Conservation (phyloP, 2,329 filamentous ascomycete species). For the Neofusicoccum kwambonambiense region DNA sequence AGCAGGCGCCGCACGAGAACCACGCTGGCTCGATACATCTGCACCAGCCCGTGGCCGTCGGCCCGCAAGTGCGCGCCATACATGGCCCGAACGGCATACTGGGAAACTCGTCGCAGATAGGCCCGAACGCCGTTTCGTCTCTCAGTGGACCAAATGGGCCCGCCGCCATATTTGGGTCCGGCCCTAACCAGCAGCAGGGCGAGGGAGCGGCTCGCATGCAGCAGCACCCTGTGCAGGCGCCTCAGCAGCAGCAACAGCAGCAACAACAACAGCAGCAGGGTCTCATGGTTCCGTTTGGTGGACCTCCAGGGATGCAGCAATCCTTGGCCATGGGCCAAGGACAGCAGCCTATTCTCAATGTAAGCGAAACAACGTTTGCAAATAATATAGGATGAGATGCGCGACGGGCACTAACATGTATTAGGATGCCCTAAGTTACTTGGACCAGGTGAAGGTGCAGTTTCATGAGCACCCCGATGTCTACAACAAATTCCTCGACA, state of each 20-base stretch:
- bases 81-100: slow-evolving; percentile 90
- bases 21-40: slow-evolving; percentile 85
- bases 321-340: slow-evolving; percentile 67
- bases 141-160: slow-evolving; percentile 61
- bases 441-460: slow-evolving; percentile 97
- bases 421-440: slow-evolving; percentile 83
- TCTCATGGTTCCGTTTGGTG: slow-evolving; percentile 51
- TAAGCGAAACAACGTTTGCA: slow-evolving; percentile 38
- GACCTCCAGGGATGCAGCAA: slow-evolving; percentile 37
- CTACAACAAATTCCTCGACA: slow-evolving; percentile 94
- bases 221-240: slow-evolving; percentile 60
- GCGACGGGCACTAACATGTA: background rate
- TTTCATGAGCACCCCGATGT: slow-evolving; percentile 97
- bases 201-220: slow-evolving; percentile 55
- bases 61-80: slow-evolving; percentile 73
- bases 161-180: slow-evolving; percentile 68
- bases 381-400: slow-evolving; percentile 16
- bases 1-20: slow-evolving; percentile 77
- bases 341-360: slow-evolving; percentile 80
- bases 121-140: slow-evolving; percentile 49
- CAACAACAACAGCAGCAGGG: slow-evolving; percentile 53
- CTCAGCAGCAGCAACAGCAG: slow-evolving; percentile 37
- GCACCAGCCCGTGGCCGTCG: slow-evolving; percentile 83
- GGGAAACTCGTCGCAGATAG: slow-evolving; percentile 54
- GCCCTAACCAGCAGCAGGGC: slow-evolving; percentile 59